A percentile compares a stretch with the other conserved stretches of the same genome.
These are phyloP conservation scores for Cryptococcus floricola DNA, from an alignment of 1,284 basidiomycete genomes.

Conservation along the genomic window DNA sequence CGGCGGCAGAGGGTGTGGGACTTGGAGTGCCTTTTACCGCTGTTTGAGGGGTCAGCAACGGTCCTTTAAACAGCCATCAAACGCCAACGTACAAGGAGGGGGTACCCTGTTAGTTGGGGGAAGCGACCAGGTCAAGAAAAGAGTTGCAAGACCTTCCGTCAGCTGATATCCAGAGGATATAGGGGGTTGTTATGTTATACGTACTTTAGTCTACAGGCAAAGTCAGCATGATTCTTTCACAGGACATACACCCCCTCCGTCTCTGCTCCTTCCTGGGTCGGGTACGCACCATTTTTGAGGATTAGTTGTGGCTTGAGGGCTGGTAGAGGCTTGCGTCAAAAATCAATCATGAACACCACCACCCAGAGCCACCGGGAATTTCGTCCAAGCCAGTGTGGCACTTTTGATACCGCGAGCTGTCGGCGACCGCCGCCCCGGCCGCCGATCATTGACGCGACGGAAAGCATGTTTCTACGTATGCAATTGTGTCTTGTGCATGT, in stretches of 20 bases:
- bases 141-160: conserved; percentile 44
- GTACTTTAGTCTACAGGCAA: conserved; percentile 29
- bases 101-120: conserved; percentile 62
- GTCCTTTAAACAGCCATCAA: background rate
- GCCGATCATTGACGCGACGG: too few species aligned
- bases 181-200: conserved; percentile 10
- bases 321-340: too few species aligned
- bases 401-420: too few species aligned
- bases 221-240: conserved; percentile 2
- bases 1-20: conserved; percentile 95
- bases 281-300: conserved; percentile 38
- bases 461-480: too few species aligned
- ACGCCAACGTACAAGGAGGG: conserved; percentile 67
- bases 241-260: background rate
- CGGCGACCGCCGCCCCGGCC: too few species aligned
- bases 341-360: too few species aligned
- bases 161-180: conserved; percentile 20
- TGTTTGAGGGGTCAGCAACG: conserved; percentile 16
- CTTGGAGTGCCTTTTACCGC: conserved; percentile 96
- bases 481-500: too few species aligned
- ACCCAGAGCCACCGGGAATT: too few species aligned
- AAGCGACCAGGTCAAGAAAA: conserved; percentile 60
- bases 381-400: too few species aligned
- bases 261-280: conserved; percentile 2
- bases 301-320: too few species aligned